Conservation (phyloP, 768 basidiomycete genomes). For the Boletus subcaerulescens region DNA sequence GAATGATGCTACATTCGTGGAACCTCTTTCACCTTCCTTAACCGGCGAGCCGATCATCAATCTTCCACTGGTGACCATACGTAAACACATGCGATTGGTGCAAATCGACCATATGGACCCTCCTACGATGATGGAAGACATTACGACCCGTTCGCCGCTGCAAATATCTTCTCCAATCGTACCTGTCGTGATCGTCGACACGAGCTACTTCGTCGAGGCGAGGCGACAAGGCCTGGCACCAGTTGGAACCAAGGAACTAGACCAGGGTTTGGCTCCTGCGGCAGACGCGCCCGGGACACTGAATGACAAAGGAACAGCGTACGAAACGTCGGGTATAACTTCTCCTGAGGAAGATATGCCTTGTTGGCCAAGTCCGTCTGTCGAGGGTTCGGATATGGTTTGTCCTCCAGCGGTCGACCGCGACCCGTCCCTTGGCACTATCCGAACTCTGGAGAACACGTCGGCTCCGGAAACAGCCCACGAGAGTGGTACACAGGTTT, state of each 20-base stretch:
- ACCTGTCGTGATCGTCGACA: constrained; percentile 7
- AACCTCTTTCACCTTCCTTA: not conserved
- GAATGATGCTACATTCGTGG: not conserved
- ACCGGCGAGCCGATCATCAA: constrained; percentile 3
- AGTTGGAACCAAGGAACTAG: not conserved
- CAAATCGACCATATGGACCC: not conserved
- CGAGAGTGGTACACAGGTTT: not conserved
- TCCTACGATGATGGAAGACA: constrained; percentile 1
- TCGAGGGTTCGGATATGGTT: not conserved
- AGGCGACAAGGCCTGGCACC: not conserved
- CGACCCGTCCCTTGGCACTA: not conserved
- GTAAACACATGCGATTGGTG: not conserved
- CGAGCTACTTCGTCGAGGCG: not conserved
- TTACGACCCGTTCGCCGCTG: constrained; percentile 13
- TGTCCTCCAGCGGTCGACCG: not conserved
- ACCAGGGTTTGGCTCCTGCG: not conserved
- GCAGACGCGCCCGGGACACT: not conserved
- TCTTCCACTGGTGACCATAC: constrained; percentile 8
- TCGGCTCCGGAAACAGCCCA: not conserved
- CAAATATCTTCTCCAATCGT: not conserved
- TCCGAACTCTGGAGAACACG: not conserved
- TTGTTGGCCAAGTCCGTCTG: not conserved
- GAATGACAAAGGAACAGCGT: not conserved
- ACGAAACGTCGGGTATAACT: not conserved
- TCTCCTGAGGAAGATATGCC: not conserved